phyloP scores from a whole-genome alignment of 306 rosid species.

The Sicyos baderoa region DNA sequence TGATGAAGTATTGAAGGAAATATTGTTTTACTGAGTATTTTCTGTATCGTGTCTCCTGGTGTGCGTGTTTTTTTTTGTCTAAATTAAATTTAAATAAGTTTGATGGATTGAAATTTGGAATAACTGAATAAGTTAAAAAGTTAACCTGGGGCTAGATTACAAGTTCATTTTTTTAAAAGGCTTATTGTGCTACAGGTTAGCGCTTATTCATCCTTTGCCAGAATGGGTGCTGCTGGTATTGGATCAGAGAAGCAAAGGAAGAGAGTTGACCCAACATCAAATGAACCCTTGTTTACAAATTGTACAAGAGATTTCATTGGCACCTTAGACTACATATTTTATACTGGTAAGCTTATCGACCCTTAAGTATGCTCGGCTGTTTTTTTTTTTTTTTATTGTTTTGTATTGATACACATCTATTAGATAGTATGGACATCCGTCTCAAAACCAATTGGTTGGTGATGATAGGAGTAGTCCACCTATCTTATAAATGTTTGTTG shows the following conservation, averaged over 20 bases:
- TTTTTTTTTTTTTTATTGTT: not conserved
- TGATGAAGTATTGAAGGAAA: too few relatives aligned
- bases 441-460: too few relatives aligned
- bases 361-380: not conserved
- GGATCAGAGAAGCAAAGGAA: constrained; percentile 72
- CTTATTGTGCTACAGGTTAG: constrained; percentile 53
- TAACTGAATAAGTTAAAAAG: not conserved
- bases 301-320: constrained; percentile 91
- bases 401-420: not conserved
- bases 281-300: constrained; percentile 89
- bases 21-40: too few relatives aligned
- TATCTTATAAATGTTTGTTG: too few relatives aligned
- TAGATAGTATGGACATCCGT: too few relatives aligned
- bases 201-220: constrained; percentile 82
- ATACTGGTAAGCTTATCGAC: constrained; percentile 51
- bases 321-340: constrained; percentile 93
- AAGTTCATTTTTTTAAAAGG: not conserved
- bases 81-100: not conserved
- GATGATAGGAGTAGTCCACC: too few relatives aligned
- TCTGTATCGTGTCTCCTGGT: not conserved
- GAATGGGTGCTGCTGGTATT: constrained; percentile 44
- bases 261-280: constrained; percentile 63
- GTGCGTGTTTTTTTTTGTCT: not conserved
- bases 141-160: not conserved
- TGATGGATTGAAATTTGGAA: not conserved